A percentile compares a stretch with the other conserved stretches of the same genome.
phyloP scores from a whole-genome alignment of 139 green algal genomes.

The Tetradesmus obliquus region DNA sequence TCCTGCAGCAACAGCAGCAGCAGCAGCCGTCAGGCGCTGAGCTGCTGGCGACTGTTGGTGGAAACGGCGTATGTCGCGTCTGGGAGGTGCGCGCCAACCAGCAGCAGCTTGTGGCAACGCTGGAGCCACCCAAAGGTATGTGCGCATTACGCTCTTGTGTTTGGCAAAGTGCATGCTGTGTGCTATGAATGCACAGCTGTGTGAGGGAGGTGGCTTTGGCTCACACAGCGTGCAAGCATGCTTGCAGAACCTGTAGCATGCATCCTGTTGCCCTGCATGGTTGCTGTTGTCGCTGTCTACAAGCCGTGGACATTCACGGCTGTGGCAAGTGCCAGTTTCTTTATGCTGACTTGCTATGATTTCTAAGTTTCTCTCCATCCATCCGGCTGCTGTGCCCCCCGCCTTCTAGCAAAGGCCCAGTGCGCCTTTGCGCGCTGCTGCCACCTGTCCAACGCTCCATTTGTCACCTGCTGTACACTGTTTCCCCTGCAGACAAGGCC shows the following conservation, averaged over 20 bases:
- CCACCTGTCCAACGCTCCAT: no score
- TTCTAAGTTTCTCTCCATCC: no score
- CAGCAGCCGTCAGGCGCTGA: conserved; percentile 5
- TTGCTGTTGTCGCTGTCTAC: no score
- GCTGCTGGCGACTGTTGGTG: conserved; percentile 30
- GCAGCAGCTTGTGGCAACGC: conserved; percentile 13
- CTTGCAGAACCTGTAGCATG: not conserved
- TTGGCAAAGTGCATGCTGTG: not conserved
- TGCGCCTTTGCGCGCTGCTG: no score
- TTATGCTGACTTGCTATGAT: no score
- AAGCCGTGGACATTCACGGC: no score
- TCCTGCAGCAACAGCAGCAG: conserved; percentile 15
- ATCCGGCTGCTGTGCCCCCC: no score
- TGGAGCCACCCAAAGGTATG: conserved; percentile 38
- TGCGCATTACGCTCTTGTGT: no score
- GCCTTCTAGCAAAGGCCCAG: no score
- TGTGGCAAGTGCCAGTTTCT: no score
- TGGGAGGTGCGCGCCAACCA: conserved; percentile 1
- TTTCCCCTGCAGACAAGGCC: not conserved
- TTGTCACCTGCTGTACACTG: no score
- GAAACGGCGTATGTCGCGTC: conserved; percentile 22
- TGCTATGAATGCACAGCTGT: not conserved
- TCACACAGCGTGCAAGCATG: not conserved
- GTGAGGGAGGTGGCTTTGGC: not conserved
- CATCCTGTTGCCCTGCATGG: not conserved